Conservation (phyloP, 495 filamentous ascomycete species). For the Cercophora newfieldiana region DNA sequence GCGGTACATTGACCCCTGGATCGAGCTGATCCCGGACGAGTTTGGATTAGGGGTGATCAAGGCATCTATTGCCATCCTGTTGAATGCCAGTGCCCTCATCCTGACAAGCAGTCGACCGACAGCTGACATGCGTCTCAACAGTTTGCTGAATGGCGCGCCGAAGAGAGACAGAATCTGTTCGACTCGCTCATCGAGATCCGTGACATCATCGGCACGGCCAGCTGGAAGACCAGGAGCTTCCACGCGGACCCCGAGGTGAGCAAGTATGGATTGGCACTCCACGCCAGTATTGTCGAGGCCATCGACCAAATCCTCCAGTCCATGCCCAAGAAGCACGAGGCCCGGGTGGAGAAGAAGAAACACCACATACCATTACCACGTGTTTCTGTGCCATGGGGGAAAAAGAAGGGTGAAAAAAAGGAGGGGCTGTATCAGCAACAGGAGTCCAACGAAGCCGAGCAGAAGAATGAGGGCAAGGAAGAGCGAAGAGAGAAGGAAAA, state of each 20-base stretch:
- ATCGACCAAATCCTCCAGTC: slow-evolving; percentile 1
- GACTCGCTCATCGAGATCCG: neutral
- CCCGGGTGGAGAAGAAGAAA: neutral
- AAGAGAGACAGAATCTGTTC: slow-evolving; percentile 2
- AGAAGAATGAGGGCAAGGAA: neutral
- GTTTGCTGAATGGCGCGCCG: slow-evolving; percentile 3
- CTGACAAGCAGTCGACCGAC: neutral
- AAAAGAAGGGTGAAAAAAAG: neutral
- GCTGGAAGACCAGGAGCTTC: slow-evolving; percentile 5
- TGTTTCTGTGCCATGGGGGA: neutral
- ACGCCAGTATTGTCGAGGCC: neutral
- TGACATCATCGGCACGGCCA: slow-evolving; percentile 1
- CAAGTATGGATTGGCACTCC: neutral
- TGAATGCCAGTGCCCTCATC: neutral
- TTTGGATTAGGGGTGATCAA: slow-evolving; percentile 3
- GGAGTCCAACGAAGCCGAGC: neutral
- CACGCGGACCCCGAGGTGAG: neutral
- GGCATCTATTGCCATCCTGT: neutral
- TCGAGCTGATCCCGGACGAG: slow-evolving; percentile 1
- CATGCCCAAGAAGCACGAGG: neutral
- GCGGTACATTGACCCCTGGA: neutral
- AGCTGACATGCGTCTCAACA: neutral
- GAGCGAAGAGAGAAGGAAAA: neutral
- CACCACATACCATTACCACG: neutral
- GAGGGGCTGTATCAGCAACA: neutral